A percentile compares a stretch with the other conserved stretches of the same genome.
Conservation (phyloP, 2,329 filamentous ascomycete species). For the Paecilomyces formosus region DNA sequence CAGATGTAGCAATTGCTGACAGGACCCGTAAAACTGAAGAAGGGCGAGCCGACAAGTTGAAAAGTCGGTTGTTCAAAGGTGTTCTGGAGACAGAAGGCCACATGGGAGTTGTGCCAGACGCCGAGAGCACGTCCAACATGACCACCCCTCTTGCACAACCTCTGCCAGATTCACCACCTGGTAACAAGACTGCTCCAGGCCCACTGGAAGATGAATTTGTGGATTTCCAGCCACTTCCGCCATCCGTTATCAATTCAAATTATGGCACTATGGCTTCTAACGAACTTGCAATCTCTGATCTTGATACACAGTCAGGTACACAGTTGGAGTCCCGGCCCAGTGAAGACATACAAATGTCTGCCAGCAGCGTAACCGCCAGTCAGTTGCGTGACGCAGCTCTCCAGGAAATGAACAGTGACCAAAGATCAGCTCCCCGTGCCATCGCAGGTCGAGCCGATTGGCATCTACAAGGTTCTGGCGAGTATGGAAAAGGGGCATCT, state of each 20-base stretch:
- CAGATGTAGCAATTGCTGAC: constrained; percentile 20
- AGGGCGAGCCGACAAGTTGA: constrained; percentile 29
- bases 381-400: constrained; percentile 14
- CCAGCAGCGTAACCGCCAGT: constrained; percentile 15
- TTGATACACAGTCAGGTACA: constrained; percentile 11
- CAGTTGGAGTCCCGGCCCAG: constrained; percentile 16
- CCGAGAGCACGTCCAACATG: constrained; percentile 48
- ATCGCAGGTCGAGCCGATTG: constrained; percentile 32
- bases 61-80: constrained; percentile 37
- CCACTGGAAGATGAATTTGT: constrained; percentile 27
- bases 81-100: constrained; percentile 30
- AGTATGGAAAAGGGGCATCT: constrained; percentile 18
- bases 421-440: constrained; percentile 34
- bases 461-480: constrained; percentile 20
- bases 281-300: constrained; percentile 21
- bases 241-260: constrained; percentile 34
- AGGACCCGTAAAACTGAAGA: constrained; percentile 21
- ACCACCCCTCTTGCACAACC: constrained; percentile 49
- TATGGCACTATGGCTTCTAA: constrained; percentile 18
- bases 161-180: constrained; percentile 32
- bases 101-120: constrained; percentile 23
- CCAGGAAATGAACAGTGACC: constrained; percentile 18
- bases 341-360: constrained; percentile 13
- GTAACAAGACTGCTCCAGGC: constrained; percentile 18
- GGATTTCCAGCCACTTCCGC: constrained; percentile 35